Evolutionary conservation across 176 grass and related monocot genomes (phyloP), one percentile per base, ranked within the genome.

Genomic region (Aegilops tauschii): DNA sequence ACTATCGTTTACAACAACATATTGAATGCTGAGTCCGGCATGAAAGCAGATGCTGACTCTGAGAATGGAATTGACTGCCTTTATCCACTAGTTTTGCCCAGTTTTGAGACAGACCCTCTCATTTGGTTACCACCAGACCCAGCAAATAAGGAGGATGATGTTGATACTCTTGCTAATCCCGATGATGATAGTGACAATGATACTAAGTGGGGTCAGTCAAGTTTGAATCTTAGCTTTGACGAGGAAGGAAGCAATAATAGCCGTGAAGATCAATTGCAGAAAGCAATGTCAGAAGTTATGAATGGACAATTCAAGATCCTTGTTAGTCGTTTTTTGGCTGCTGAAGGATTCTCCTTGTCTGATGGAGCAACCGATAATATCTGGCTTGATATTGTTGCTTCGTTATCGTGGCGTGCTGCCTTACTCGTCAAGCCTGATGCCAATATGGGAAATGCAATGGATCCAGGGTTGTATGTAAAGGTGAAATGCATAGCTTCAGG

Each of bases 261-360:
- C 45, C 56, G 0, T 63, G 93, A 92, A 85, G 69, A 93, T 59
- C 85, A 91, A 87, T 81, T 88, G 59, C 77, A 89, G 87, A 95
- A 87, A 81, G 88, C 90, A 86, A 98, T 95, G 96, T 87, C 95
- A 62, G 93, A 98, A 85, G 89, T 91, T 82, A 95, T 98, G 93
- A 98, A 92, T 84, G 90, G 89, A 4, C 93, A 98, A 80, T 96
- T 96, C 84, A 98, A 92, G 74, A 87, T 80, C 73, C 84, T 96
- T 80, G 93, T 94, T 69, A 87, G 88, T 83, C 91, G 84, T 59
- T 95, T 98, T 87, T 82, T 98, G 70, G 88, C 85, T 85, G 88
- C 96, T 65, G 96, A 95, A 83, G 96, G 92, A 42, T 63, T 96
- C 62, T 73, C 73, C 85, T 77, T 89, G 31, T 82, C 92, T 29